phyloP scores from a whole-genome alignment of 495 filamentous ascomycete genomes.

The Chaetomidium leptoderma region DNA sequence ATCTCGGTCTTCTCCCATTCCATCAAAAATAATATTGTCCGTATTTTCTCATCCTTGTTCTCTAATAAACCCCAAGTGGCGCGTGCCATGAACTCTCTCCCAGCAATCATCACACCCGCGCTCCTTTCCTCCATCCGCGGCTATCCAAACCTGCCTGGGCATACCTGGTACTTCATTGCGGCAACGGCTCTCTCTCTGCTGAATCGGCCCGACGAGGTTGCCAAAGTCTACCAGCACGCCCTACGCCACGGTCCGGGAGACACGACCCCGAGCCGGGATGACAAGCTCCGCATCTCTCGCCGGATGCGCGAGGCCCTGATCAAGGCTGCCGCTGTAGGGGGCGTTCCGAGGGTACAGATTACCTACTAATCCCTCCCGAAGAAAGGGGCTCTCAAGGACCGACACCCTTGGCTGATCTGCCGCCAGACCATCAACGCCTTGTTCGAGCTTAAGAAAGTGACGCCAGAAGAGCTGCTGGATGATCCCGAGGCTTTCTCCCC shows the following conservation, averaged over 20 bases:
- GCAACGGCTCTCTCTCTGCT: slow-evolving; percentile 48
- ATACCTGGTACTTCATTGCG: slow-evolving; percentile 54
- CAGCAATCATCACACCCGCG: slow-evolving; percentile 33
- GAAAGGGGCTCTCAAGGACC: too few relatives aligned
- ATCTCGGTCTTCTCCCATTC: background rate
- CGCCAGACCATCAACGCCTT: slow-evolving; percentile 51
- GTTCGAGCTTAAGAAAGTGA: slow-evolving; percentile 44
- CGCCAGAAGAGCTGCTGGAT: slow-evolving; percentile 45
- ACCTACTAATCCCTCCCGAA: background rate
- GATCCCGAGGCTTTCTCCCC: slow-evolving; percentile 40
- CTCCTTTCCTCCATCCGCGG: slow-evolving; percentile 46
- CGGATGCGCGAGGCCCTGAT: slow-evolving; percentile 53
- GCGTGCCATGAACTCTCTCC: slow-evolving; percentile 22
- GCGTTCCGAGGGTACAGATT: slow-evolving; percentile 55
- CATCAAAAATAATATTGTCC: background rate
- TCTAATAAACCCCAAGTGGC: too few relatives aligned
- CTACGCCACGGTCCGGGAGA: slow-evolving; percentile 31
- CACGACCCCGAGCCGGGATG: slow-evolving; percentile 31
- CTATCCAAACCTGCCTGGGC: slow-evolving; percentile 41
- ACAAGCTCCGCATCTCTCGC: slow-evolving; percentile 43
- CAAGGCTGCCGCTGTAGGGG: slow-evolving; percentile 49
- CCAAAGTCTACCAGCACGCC: slow-evolving; percentile 44
- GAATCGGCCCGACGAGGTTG: slow-evolving; percentile 53
- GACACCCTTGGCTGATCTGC: background rate
- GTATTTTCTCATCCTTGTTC: background rate